A percentile compares a stretch with the other conserved stretches of the same genome.
Evolutionary conservation across 1,284 basidiomycete species (phyloP).

Genomic region (Volvariella surrecta): DNA sequence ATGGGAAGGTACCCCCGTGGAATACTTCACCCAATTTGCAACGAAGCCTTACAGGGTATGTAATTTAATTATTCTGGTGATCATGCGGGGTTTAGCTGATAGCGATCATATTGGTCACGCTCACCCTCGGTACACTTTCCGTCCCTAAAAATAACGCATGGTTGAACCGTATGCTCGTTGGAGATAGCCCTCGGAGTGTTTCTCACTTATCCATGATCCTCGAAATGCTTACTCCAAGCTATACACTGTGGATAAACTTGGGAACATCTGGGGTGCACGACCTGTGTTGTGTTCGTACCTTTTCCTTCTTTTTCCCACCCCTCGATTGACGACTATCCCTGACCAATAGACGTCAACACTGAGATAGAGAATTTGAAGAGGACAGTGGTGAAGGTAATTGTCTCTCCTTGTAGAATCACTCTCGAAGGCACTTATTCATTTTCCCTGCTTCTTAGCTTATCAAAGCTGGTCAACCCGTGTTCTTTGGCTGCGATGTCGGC

Average conservation of each 20-base stretch:
- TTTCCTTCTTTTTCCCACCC: slow-evolving; percentile 1
- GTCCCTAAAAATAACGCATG: slow-evolving; percentile 3
- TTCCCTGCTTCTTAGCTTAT: slow-evolving; percentile 38
- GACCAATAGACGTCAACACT: slow-evolving; percentile 76
- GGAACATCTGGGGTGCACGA: slow-evolving; percentile 85
- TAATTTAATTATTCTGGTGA: slow-evolving; percentile 11
- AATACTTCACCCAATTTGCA: slow-evolving; percentile 67
- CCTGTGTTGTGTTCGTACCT: slow-evolving; percentile 65
- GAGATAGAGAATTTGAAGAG: slow-evolving; percentile 75
- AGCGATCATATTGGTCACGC: too few species aligned
- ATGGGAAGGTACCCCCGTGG: slow-evolving; percentile 74
- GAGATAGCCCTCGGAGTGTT: slow-evolving; percentile 59
- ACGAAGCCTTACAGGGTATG: slow-evolving; percentile 51
- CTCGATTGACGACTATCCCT: slow-evolving; percentile 5
- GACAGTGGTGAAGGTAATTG: slow-evolving; percentile 59
- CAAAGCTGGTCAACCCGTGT: slow-evolving; percentile 86
- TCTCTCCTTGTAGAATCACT: background rate
- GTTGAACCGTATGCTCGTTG: slow-evolving; percentile 7
- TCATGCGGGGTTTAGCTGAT: background rate
- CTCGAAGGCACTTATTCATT: background rate
- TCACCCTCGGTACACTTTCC: too few species aligned
- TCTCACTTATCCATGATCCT: slow-evolving; percentile 94
- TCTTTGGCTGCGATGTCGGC: slow-evolving; percentile 91
- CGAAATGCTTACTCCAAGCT: slow-evolving; percentile 76
- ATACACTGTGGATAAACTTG: slow-evolving; percentile 91